Base-by-base conservation (phyloP, 116 monocot species). In the Iris pallida region DNA sequence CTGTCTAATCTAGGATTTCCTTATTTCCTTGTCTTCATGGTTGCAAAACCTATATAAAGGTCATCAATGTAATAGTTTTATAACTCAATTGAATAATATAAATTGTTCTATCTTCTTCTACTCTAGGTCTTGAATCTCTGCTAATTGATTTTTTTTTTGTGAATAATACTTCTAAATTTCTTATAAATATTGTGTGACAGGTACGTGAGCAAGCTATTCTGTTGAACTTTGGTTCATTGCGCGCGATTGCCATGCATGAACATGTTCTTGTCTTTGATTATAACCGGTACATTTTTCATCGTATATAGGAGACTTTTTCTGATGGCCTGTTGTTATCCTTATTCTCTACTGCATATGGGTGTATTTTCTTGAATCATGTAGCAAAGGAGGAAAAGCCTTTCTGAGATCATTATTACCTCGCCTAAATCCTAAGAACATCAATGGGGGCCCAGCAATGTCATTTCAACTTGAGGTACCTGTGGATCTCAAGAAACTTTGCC, bases 221-320 rank as follows among this genome's bases (percentile, higher is more conserved):
- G 59, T 55, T 98, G 58, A 98, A 98, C 67, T 78, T 98, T 74
- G 97, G 93, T 56, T 78, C 97, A 13, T 86, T 98, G 46, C 78
- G 93, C 61, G 90, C 93, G 61, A 98, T 98, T 57, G 93, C 81
- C 49, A 90, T 93, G 97, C 79, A 81, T 70, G 97, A 98, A 16
- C 76, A 80, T 42, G 93, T 90, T 73, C 64, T 98, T 72, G 42
- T 98, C 55, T 98, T 98, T 68, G 86, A 93, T 57, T 90, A 93
- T 61, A 83, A 90, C 68, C 65, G 93, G 85, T 93, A 80, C 7
- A 43, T 30, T 43, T 71, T 47, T 12, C 20, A 6, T 66, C 64
- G 6, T 53, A 7, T 15, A 42, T 66, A 40, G 18, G 52, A 12
- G 40, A 6, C 47, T 18, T 40, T 66, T 51, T 53, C 16, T 66